Conservation (phyloP, 345 rosid species). For the Citropsis articulata region DNA sequence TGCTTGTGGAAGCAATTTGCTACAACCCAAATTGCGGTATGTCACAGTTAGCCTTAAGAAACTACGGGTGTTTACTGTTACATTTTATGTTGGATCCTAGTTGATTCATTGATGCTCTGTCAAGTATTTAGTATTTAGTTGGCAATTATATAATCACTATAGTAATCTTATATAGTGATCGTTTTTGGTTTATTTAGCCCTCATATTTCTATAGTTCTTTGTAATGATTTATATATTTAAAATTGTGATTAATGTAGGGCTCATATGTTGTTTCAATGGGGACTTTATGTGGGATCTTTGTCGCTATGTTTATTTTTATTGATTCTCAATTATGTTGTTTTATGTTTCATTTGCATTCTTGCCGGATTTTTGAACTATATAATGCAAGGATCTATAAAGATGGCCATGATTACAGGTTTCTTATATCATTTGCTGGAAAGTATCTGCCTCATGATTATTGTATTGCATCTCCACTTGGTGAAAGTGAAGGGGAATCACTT, state of each 20-base stretch:
- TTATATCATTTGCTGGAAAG: conserved; percentile 85
- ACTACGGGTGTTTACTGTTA: not conserved
- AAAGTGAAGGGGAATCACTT: conserved; percentile 32
- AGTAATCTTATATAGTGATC: not conserved
- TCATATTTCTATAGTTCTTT: not conserved
- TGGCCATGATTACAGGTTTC: conserved; percentile 61
- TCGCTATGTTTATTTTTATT: not conserved
- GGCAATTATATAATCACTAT: not conserved
- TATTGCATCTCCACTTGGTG: conserved; percentile 42
- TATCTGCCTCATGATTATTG: conserved; percentile 63
- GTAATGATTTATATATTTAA: not conserved
- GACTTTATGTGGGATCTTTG: not conserved
- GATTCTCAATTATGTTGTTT: not conserved
- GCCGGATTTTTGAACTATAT: conserved; percentile 1
- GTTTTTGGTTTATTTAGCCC: not conserved
- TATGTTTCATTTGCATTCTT: conserved; percentile 2
- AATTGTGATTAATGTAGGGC: not conserved
- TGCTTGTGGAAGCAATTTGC: conserved; percentile 80
- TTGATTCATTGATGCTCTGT: not conserved
- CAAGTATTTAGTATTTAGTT: not conserved
- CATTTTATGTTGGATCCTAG: not conserved
- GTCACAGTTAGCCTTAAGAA: conserved; percentile 15
- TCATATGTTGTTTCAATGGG: not conserved
- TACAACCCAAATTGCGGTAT: conserved; percentile 75
- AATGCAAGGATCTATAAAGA: conserved; percentile 4